Evolutionary conservation across 768 basidiomycete genomes (phyloP), one percentile per base, ranked within the genome.

Genomic region (Kwoniella europaea): DNA sequence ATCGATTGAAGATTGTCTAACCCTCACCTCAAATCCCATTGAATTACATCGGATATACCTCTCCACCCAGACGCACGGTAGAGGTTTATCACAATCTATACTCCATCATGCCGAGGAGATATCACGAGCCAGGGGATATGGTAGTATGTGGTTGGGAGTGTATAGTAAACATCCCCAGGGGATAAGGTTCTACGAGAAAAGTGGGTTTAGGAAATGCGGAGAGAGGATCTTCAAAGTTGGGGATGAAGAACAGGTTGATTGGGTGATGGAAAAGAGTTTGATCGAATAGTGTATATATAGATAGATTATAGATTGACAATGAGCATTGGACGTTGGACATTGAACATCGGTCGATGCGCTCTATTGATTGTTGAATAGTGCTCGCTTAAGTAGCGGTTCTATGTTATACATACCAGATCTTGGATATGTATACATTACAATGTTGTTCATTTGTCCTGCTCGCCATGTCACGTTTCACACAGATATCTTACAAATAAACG

Each of bases 161-260:
- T 72, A 67, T 55, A 67, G 68, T 29, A 27, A 64, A 53, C 68
- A 72, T 65, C 22, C n/a, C 7, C 43, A 55, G 16, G 71, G 42
- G n/a, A 67, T 44, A 29, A 64, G 62, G 42, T 72, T 72, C n/a
- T 72, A 72, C 42, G 54, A 68, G 63, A 72, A 72, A 62, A 59
- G 58, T 42, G 71, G 71, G 18, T 72, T 65, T n/a, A 59, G 58
- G 50, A 68, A 35, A 44, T 57, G 43, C 13, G 71, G 71, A 9
- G 67, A 68, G 41, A 61, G 63, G 35, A 41, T 24, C 27, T 72
- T 72, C 63, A 41, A 42, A 20, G 55, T 68, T 9, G 71, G 71
- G 10, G 56, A 53, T 20, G 61, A 58, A 13, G 46, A 62, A 46
- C 60, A 65, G 41, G 16, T 35, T 5, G 70, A 71, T 57, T 67